Percentiles rank a stretch among this genome's conserved stretches.
Evolutionary conservation across 2,329 filamentous ascomycete species (phyloP).

Genomic region (Helicocarpus griseus): DNA sequence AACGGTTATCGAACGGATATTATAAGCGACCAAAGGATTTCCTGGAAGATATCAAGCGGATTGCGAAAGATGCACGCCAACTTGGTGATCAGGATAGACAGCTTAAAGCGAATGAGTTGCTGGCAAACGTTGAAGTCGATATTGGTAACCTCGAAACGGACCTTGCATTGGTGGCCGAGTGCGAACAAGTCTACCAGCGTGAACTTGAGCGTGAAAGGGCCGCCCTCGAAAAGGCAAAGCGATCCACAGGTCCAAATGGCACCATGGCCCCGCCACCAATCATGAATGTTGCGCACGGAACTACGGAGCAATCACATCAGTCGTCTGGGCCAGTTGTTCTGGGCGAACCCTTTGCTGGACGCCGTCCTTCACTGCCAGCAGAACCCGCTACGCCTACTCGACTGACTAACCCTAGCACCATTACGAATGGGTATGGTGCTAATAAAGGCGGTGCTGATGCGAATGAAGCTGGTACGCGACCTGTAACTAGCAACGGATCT

Average conservation of each 20-base stretch:
- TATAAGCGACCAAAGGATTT: slow-evolving; percentile 90
- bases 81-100: slow-evolving; percentile 74
- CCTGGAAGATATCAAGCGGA: slow-evolving; percentile 70
- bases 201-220: slow-evolving; percentile 60
- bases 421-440: slow-evolving; percentile 50
- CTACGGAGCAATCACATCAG: slow-evolving; percentile 41
- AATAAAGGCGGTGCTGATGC: slow-evolving; percentile 29
- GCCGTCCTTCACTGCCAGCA: slow-evolving; percentile 45
- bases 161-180: slow-evolving; percentile 57
- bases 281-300: slow-evolving; percentile 42
- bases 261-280: slow-evolving; percentile 39
- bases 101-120: slow-evolving; percentile 81
- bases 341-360: slow-evolving; percentile 53
- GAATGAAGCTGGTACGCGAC: slow-evolving; percentile 25
- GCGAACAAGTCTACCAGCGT: slow-evolving; percentile 69
- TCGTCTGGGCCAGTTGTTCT: slow-evolving; percentile 47
- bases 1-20: slow-evolving; percentile 91
- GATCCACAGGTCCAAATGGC: slow-evolving; percentile 32
- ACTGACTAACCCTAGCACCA: slow-evolving; percentile 20
- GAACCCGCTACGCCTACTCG: slow-evolving; percentile 33
- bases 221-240: slow-evolving; percentile 46
- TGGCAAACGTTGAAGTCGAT: slow-evolving; percentile 90
- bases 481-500: slow-evolving; percentile 48
- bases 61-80: slow-evolving; percentile 75
- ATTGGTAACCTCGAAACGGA: slow-evolving; percentile 64